Evolutionary conservation across 2,329 filamentous ascomycete genomes (phyloP), one percentile per base, ranked within the genome.

Genomic region (Botrytis pseudocinerea): DNA sequence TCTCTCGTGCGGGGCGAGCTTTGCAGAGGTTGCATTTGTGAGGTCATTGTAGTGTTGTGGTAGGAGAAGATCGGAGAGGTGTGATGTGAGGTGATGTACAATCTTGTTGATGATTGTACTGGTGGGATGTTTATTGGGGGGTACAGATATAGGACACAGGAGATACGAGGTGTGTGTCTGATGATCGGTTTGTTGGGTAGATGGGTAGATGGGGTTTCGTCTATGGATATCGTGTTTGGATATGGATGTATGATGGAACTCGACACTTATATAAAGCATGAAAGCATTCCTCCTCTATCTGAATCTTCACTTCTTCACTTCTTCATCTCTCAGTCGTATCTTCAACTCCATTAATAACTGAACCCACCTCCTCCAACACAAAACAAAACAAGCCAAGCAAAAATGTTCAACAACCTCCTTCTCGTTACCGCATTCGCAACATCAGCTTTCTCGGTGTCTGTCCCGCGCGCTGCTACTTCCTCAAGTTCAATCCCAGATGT

Each of bases 401-500:
- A 74, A 54, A 75, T 75, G 74, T 20, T 64, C 28, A 38, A 57
- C 32, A 69, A 64, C 6, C 28, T 75, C 54, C 57, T 72, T 35
- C 32, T 48, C 38, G 22, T 74, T 32, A 40, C 65, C 20, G 62
- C 62, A 8, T 48, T 76, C n/a, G 20, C 69, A 14, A 28, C 48
- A 22, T 64, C 57, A 14, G 48, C 48, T 14, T 28, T 75, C 51
- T 32, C 74, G 2, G 60, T 54, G 38, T 70, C 71, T 4, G 28
- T 72, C 44, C 35, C 68, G 2, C 46, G 63, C 20, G 46, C 22
- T 51, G 38, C 32, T 16, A 25, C 1, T 38, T 51, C 35, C 1
- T 40, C 48, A 1, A 59, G 8, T 7, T 44, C 35, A 6, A 48
- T 74, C 16, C 57, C 63, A 1, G 46, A 51, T 42, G 48, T 65